Base-by-base conservation (phyloP, 345 rosid species). In the Gossypium anomalum region DNA sequence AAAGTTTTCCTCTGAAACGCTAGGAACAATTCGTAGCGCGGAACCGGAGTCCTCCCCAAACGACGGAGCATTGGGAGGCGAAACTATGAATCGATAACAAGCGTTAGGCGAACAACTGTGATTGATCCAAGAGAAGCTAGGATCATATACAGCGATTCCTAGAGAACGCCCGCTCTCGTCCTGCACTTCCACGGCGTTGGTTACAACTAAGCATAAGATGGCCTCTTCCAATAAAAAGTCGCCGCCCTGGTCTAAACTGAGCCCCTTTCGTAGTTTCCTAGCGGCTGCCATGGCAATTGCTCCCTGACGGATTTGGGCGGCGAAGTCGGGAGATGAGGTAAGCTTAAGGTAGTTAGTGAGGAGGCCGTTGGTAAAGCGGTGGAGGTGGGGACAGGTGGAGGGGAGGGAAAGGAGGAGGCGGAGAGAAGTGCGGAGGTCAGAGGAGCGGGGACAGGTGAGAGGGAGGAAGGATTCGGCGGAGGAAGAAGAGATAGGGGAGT, bases 101-200 rank as follows among this genome's bases (percentile, higher is more conserved):
- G 97, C 81, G 74, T 90, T 92, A 7, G 98, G 93, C 67, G 97
- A 89, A 66, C 98, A 94, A 55, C 91, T 86, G 80, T 94, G 97
- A 74, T 94, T 94, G 80, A 94, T 89, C 97, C 94, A 94, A 5
- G 98, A 94, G 86, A 90, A 93, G 41, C 48, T 43, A 2, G 77
- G 16, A 15, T 79, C 90, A 67, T 89, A 92, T 15, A 93, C 83
- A 5, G 92, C 93, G 51, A 87, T 83, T 59, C 98, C 97, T 14
- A 90, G 49, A 64, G 75, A 60, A 9, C 82, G 84, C 25, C 96
- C 93, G 3, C 23, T 75, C 17, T 52, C 66, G 81, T 93, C 96
- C 66, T 79, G 89, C 56, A 93, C 97, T 85, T 92, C 97, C 17
- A 92, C 98, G 47, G 92, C 89, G 81, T 92, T 93, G 48, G 94